Conservation (phyloP, 805 yeast species). For the Starmerella vaccinii region DNA sequence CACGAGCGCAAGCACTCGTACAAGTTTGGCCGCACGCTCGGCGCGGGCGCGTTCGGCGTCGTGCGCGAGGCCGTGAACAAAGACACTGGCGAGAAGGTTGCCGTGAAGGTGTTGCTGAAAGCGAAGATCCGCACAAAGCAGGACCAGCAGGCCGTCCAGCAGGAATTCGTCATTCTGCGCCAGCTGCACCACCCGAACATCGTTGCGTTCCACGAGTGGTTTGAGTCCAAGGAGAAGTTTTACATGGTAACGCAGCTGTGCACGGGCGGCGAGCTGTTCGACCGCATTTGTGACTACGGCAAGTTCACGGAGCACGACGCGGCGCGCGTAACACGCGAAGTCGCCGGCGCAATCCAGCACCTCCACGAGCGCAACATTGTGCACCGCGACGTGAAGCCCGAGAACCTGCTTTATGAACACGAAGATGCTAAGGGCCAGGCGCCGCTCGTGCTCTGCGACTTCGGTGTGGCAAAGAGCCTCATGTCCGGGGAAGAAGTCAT, state of each 20-base stretch:
- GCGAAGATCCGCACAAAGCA: constrained; percentile 58
- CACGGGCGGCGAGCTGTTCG: constrained; percentile 91
- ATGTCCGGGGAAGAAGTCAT: constrained; percentile 49
- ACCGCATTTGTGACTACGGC: constrained; percentile 69
- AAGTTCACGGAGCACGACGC: constrained; percentile 86
- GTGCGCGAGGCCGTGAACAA: constrained; percentile 62
- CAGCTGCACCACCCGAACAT: constrained; percentile 72
- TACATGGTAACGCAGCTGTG: constrained; percentile 91
- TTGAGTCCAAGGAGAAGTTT: constrained; percentile 83
- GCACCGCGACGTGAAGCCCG: constrained; percentile 92
- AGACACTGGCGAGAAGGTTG: constrained; percentile 58
- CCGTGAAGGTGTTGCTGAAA: constrained; percentile 79
- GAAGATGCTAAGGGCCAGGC: constrained; percentile 51
- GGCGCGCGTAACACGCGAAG: constrained; percentile 57
- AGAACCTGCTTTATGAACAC: constrained; percentile 58
- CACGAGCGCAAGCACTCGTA: constrained; percentile 58
- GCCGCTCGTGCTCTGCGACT: constrained; percentile 80
- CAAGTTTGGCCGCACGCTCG: constrained; percentile 71
- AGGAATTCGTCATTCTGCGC: constrained; percentile 63
- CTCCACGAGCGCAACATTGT: constrained; percentile 70
- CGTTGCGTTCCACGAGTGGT: constrained; percentile 86
- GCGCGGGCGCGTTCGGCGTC: constrained; percentile 93
- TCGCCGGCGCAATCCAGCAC: constrained; percentile 68
- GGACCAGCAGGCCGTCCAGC: constrained; percentile 63
- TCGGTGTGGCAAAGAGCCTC: constrained; percentile 83